Conservation (phyloP, 768 basidiomycete genomes). For the Myochromella boudieri region DNA sequence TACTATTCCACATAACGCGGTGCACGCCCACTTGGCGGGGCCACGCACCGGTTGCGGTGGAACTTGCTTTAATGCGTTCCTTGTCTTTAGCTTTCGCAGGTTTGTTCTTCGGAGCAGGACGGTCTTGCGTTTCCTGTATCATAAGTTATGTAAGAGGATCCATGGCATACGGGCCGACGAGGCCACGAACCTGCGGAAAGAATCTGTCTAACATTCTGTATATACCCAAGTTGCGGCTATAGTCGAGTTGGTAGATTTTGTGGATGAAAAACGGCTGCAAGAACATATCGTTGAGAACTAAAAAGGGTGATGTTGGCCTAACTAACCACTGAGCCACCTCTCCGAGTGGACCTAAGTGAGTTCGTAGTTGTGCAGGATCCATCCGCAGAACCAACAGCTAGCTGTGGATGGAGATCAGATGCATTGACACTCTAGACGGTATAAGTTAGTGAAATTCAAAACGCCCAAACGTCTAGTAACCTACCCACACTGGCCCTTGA, state of each 20-base stretch:
- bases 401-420: constrained; percentile 86
- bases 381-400: constrained; percentile 82
- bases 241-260: constrained; percentile 86
- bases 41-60: constrained; percentile 69
- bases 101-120: constrained; percentile 40
- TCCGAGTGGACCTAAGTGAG: constrained; percentile 60
- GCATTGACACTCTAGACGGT: constrained; percentile 57
- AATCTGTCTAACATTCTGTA: constrained; percentile 90
- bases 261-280: constrained; percentile 73
- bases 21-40: constrained; percentile 75
- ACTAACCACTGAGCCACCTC: constrained; percentile 73
- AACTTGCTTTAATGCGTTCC: constrained; percentile 22
- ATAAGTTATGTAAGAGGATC: neutral
- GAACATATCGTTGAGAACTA: no score
- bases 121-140: constrained; percentile 20
- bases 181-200: constrained; percentile 58
- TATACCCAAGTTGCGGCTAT: constrained; percentile 69
- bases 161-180: neutral
- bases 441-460: neutral
- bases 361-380: constrained; percentile 80
- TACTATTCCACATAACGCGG: constrained; percentile 79
- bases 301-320: constrained; percentile 3
- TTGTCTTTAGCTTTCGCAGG: constrained; percentile 36
- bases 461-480: constrained; percentile 19
- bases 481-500: constrained; percentile 81